phyloP scores from a whole-genome alignment of 2,329 filamentous ascomycete species.

The Pseudonectria foliicola region DNA sequence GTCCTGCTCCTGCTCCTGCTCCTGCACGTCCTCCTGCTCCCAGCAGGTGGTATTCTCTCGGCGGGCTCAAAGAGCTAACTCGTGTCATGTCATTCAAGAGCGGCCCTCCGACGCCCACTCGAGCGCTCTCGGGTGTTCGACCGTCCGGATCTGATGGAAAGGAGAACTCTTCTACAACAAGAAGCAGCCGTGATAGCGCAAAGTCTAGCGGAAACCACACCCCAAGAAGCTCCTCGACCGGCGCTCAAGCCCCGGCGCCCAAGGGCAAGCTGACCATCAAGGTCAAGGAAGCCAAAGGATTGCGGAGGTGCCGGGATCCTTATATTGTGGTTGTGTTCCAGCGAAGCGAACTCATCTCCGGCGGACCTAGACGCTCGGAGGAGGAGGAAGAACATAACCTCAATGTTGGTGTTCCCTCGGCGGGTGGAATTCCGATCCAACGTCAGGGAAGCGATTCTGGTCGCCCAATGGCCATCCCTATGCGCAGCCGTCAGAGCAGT shows the following conservation, averaged over 20 bases:
- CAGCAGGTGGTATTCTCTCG: constrained; percentile 55
- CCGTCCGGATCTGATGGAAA: constrained; percentile 43
- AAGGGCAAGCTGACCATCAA: constrained; percentile 88
- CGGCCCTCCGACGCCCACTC: constrained; percentile 82
- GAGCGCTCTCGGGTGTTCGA: constrained; percentile 66
- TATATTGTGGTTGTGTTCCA: constrained; percentile 98
- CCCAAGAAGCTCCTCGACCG: constrained; percentile 36
- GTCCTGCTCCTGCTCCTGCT: constrained; percentile 14
- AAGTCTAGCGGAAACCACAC: constrained; percentile 48
- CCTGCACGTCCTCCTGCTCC: constrained; percentile 30
- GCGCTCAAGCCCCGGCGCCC: constrained; percentile 60
- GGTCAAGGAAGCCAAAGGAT: constrained; percentile 75
- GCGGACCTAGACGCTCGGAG: constrained; percentile 63
- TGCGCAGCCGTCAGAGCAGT: constrained; percentile 94
- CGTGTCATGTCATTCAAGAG: constrained; percentile 70
- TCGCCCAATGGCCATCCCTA: constrained; percentile 85
- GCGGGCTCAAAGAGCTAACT: constrained; percentile 83
- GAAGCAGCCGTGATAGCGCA: constrained; percentile 34
- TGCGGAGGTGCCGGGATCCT: constrained; percentile 77
- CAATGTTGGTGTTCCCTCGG: constrained; percentile 37
- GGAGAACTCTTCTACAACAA: constrained; percentile 28
- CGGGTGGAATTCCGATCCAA: constrained; percentile 53
- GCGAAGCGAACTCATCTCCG: constrained; percentile 91
- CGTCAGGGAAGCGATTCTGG: constrained; percentile 75
- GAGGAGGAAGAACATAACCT: constrained; percentile 55